Conservation (phyloP, 2,329 filamentous ascomycete species). For the Aquanectria penicillioides region DNA sequence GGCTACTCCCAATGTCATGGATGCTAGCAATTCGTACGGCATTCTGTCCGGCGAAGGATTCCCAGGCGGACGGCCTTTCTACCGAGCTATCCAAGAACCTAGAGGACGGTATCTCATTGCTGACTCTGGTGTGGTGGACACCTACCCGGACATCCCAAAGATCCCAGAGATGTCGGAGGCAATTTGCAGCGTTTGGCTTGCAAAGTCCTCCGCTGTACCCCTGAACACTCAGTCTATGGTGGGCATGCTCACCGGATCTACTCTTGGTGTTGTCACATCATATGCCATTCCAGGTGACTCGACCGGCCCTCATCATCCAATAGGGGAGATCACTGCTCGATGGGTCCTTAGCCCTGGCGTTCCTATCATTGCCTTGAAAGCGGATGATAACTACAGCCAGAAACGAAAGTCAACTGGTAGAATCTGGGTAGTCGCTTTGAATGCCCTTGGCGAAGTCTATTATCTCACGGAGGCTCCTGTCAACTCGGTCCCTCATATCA, state of each 20-base stretch:
- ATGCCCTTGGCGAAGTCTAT: conserved; percentile 91
- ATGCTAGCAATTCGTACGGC: conserved; percentile 86
- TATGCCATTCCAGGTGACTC: conserved; percentile 76
- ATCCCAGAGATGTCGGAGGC: conserved; percentile 76
- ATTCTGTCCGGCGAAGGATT: conserved; percentile 87
- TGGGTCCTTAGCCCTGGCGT: conserved; percentile 95
- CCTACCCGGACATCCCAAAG: conserved; percentile 78
- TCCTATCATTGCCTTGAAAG: conserved; percentile 83
- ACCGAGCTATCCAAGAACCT: conserved; percentile 77
- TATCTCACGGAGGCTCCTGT: conserved; percentile 80
- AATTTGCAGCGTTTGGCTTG: conserved; percentile 87
- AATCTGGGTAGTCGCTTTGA: conserved; percentile 92
- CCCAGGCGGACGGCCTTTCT: conserved; percentile 84
- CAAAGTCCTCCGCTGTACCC: conserved; percentile 80
- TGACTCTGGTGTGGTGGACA: conserved; percentile 68
- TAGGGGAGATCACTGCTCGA: conserved; percentile 84
- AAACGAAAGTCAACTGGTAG: conserved; percentile 76
- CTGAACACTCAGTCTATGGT: conserved; percentile 79
- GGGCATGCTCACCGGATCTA: conserved; percentile 85
- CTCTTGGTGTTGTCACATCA: conserved; percentile 82
- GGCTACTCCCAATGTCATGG: conserved; percentile 86
- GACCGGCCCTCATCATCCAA: conserved; percentile 69
- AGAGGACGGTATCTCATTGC: conserved; percentile 78
- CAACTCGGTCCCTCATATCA: conserved; percentile 59
- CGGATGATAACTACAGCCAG: conserved; percentile 84